Evolutionary conservation across 257 asterid species (phyloP), one percentile per base, ranked within the genome.

Genomic region (Solanum bulbocastanum): DNA sequence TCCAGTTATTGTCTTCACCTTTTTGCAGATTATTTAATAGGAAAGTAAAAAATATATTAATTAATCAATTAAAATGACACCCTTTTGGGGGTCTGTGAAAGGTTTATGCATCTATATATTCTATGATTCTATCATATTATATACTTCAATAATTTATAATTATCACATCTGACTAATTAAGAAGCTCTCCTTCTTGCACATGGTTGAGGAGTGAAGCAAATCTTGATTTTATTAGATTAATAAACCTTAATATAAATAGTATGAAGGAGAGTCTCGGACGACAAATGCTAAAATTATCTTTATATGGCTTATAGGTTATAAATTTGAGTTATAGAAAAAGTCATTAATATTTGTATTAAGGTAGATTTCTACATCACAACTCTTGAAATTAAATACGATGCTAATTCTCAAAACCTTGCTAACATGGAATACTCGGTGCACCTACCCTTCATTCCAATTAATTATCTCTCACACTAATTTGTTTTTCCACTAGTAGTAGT

Each of bases 81-180:
- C 82, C 22, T 56, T 36, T 83, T 86, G 79, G 92, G 90, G 89
- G 86, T 68, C 65, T 90, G 94, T 89, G 93, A 90, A 85, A 86
- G 90, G 85, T 62, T 88, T 92, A 91, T 93, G 90, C 92, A 91
- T 91, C 93, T 91, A 91, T 69, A 30, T 32, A 69, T 91, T 93
- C 92, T 90, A 62, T 86, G 87, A 78, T 40, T 75, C 89, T 36
- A 74, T 36, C 30, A 36, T 74, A 36, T 36, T 49, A 12, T 65
- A 36, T 46, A 44, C 75, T 82, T 58, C 9, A 60, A 46, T 83
- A 88, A 88, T 74, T 65, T 74, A 23, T 62, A 87, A 46, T 83
- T 66, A 87, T 68, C 79, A 76, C 52, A 75, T 79, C 35, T 73
- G 39, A 87, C 25, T 83, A 86, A 25, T 62, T 11, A 65, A 89